A percentile compares a stretch with the other conserved stretches of the same genome.
Evolutionary conservation across 106 monocot genomes (phyloP).

Genomic region (Dioscorea dumetorum): DNA sequence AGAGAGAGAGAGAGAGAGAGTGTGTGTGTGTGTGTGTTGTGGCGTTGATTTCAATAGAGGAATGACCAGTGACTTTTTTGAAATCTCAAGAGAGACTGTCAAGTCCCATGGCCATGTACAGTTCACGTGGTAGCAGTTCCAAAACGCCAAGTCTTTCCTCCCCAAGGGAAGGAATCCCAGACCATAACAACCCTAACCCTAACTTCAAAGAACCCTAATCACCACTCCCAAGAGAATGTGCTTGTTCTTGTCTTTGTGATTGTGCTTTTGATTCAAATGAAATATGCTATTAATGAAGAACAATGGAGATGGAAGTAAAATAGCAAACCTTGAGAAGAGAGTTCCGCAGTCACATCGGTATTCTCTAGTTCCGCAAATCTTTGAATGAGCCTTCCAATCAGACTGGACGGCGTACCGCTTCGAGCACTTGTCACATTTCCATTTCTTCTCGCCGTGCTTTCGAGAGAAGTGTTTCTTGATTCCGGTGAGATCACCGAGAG

Average conservation of each 20-base stretch:
- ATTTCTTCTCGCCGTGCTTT: constrained; percentile 44
- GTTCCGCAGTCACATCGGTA: constrained; percentile 90
- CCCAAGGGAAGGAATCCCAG: background rate
- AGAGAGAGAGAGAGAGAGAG: background rate
- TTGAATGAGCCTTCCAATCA: constrained; percentile 79
- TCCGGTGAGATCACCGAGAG: constrained; percentile 46
- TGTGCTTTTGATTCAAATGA: too few relatives aligned
- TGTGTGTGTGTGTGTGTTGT: too few relatives aligned
- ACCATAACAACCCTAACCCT: constrained; percentile 8
- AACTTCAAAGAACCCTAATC: too few relatives aligned
- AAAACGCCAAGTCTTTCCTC: too few relatives aligned
- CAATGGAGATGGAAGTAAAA: background rate
- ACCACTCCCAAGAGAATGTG: too few relatives aligned
- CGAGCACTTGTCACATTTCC: constrained; percentile 43
- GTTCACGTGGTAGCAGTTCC: too few relatives aligned
- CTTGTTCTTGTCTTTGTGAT: too few relatives aligned
- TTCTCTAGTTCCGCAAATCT: constrained; percentile 79
- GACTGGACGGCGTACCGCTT: constrained; percentile 76
- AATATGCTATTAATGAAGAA: too few relatives aligned
- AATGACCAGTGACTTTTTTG: background rate
- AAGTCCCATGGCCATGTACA: too few relatives aligned
- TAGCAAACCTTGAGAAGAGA: constrained; percentile 48
- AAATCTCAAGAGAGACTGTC: too few relatives aligned
- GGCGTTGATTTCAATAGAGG: constrained; percentile 17
- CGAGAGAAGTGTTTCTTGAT: constrained; percentile 44